These are phyloP conservation scores for Citrullus mucosospermus DNA, from an alignment of 306 rosid species.

Conservation along the genomic window DNA sequence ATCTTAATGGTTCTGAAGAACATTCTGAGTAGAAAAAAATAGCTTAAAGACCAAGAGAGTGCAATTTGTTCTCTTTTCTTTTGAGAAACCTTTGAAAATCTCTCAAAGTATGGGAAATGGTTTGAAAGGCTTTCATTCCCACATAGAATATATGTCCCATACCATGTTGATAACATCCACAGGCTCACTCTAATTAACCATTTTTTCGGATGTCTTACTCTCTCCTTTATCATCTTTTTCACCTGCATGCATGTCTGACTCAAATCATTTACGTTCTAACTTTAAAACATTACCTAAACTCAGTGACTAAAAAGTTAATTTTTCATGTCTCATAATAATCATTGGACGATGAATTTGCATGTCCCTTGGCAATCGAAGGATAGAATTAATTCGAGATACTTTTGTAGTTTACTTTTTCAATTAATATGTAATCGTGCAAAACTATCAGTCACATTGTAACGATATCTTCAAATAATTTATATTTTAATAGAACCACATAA, in stretches of 20 bases:
- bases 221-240: constrained; percentile 27
- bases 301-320: no score
- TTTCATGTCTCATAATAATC: no score
- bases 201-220: constrained; percentile 40
- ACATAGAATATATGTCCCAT: constrained; percentile 40
- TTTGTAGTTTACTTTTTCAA: no score
- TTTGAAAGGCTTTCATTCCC: constrained; percentile 24
- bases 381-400: no score
- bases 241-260: constrained; percentile 26
- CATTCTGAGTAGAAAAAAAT: constrained; percentile 25
- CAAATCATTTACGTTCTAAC: no score
- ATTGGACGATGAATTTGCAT: no score
- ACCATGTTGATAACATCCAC: constrained; percentile 48
- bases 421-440: no score
- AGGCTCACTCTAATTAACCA: constrained; percentile 24
- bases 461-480: no score
- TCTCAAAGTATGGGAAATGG: constrained; percentile 37
- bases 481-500: no score
- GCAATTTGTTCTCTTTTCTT: constrained; percentile 33
- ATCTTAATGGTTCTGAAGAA: constrained; percentile 35
- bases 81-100: constrained; percentile 15
- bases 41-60: constrained; percentile 36
- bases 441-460: no score
- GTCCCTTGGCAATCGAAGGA: no score
- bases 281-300: no score